These are phyloP conservation scores for Postia placenta DNA, from an alignment of 768 basidiomycete species.

Conservation along the genomic window DNA sequence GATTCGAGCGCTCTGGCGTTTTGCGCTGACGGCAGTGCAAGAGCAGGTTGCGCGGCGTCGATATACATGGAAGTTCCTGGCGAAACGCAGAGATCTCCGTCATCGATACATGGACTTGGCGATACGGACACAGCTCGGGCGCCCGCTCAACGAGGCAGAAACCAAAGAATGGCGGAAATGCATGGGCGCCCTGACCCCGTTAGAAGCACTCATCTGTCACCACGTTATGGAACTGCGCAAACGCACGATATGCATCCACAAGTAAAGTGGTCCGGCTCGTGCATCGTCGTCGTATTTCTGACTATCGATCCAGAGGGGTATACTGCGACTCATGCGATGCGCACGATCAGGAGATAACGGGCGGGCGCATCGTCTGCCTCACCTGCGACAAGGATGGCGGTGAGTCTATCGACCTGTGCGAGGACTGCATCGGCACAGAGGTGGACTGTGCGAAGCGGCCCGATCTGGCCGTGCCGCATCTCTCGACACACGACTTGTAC, in stretches of 20 bases:
- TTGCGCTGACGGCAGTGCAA: constrained; percentile 22
- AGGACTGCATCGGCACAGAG: constrained; percentile 16
- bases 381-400: constrained; percentile 18
- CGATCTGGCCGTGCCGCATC: constrained; percentile 18
- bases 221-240: constrained; percentile 13
- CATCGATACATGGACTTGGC: constrained; percentile 24
- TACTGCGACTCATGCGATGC: constrained; percentile 14
- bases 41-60: constrained; percentile 17
- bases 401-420: constrained; percentile 26
- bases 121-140: constrained; percentile 16
- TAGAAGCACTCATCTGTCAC: constrained; percentile 19
- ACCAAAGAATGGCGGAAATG: constrained; percentile 9
- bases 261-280: constrained; percentile 12
- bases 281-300: too few relatives aligned
- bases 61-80: constrained; percentile 28
- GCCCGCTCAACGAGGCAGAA: constrained; percentile 11
- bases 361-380: constrained; percentile 26
- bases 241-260: constrained; percentile 17
- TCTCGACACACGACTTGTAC: constrained; percentile 24
- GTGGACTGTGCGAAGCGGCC: constrained; percentile 5
- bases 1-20: constrained; percentile 26
- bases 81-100: constrained; percentile 22
- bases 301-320: not conserved
- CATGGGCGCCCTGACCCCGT: constrained; percentile 16
- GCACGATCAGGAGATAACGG: constrained; percentile 13